Evolutionary conservation across 1,284 basidiomycete species (phyloP), one percentile per base, ranked within the genome.

Genomic region (Cryptococcus hybrid): DNA sequence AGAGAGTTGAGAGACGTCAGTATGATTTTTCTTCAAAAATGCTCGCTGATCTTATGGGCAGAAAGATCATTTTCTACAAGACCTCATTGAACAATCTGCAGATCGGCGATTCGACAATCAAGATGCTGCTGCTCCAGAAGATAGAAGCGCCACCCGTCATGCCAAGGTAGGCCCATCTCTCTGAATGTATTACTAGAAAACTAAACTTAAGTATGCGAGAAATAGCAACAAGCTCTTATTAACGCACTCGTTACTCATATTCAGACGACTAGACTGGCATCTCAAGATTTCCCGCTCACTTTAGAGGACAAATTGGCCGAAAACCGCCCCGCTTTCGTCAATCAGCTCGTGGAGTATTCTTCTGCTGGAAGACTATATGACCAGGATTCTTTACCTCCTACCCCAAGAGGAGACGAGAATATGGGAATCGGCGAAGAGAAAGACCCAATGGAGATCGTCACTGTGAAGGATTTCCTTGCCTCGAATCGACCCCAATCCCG

Each of bases 1-100:
- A 62, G 63, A 43, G 65, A 71, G 46, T 54, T 68, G n/a, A 51
- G 58, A 51, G 58, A 64, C 46, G 70, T 74, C 47, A 61, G 66
- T 57, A 5, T 3, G 30, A 24, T 39, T 13, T 7, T 5, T 40
- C 7, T 51, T 7, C n/a, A 12, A 8, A 11, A 35, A 30, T 18
- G 36, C 42, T 49, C 12, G 54, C 38, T 38, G 30, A 15, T 56
- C 30, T 9, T 18, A 6, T 30, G 30, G 11, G 30, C 49, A 68
- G 68, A 53, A 62, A 12, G 67, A 67, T 53, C 54, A 55, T 3
- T 65, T 68, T 47, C 39, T 67, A 13, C 57, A 57, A n/a, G 65
- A 62, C 35, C 44, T 71, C 18, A 49, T 68, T 5, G 64, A 66
- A 37, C 56, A 60, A 15, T 61, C 66, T 9, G 61, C 50, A 6